Evolutionary conservation across 2,329 filamentous ascomycete species (phyloP).

Genomic region (Boeremia exigua): DNA sequence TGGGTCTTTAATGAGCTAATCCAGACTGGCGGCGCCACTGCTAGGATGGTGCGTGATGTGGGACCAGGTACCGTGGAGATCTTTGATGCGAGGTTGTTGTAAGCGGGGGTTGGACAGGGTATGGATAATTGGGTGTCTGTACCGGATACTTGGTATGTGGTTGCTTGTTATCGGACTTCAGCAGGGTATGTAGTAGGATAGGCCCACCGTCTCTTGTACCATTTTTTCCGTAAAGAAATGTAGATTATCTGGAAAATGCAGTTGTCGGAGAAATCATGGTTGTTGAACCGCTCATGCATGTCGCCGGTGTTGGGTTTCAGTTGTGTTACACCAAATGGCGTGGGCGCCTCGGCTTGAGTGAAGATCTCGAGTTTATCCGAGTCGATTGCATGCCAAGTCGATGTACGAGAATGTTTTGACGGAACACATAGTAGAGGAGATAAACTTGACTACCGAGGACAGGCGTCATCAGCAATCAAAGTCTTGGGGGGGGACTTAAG

Average conservation of each 20-base stretch:
- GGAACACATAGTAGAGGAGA: too few species aligned
- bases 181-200: background rate
- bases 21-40: background rate
- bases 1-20: slow-evolving; percentile 10
- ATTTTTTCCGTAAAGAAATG: background rate
- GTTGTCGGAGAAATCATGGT: background rate
- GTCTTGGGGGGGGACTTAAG: too few species aligned
- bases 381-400: background rate
- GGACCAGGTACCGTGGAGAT: slow-evolving; percentile 13
- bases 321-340: slow-evolving; percentile 9
- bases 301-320: slow-evolving; percentile 15
- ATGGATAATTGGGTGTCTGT: background rate
- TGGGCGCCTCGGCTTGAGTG: slow-evolving; percentile 2
- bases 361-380: background rate
- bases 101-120: background rate
- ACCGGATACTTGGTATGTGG: background rate
- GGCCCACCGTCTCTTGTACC: background rate
- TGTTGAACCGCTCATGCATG: slow-evolving; percentile 9
- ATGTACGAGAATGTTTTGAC: background rate
- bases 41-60: slow-evolving; percentile 7
- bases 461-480: too few species aligned
- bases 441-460: too few species aligned
- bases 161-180: background rate
- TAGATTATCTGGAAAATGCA: background rate
- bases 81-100: background rate